Conservation (phyloP, 2,329 filamentous ascomycete genomes). For the Fusarium caatingaense region DNA sequence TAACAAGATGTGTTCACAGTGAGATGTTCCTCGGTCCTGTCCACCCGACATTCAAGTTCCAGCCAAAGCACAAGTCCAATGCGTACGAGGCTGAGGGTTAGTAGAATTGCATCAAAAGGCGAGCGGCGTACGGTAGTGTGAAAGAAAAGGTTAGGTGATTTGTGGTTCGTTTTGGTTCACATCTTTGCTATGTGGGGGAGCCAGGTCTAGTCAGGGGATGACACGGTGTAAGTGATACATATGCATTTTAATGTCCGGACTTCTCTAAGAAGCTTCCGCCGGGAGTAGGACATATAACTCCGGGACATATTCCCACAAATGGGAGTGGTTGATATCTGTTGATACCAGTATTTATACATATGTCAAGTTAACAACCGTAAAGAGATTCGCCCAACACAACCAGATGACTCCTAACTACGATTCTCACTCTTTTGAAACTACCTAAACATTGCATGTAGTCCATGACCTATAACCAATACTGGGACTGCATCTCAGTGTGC, state of each 20-base stretch:
- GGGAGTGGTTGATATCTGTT: not conserved
- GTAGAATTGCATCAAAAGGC: not conserved
- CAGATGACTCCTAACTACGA: not conserved
- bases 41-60: conserved; percentile 90
- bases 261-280: not conserved
- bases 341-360: not conserved
- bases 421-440: not conserved
- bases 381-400: not conserved
- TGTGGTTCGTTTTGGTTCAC: conserved; percentile 2
- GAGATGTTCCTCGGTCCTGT: conserved; percentile 98
- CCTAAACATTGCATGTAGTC: not conserved
- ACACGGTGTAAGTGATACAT: not conserved
- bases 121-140: not conserved
- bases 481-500: not conserved
- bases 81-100: conserved; percentile 83
- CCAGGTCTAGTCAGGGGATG: not conserved
- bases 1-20: conserved; percentile 59
- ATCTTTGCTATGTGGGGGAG: not conserved
- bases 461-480: not conserved
- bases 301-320: not conserved
- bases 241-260: not conserved
- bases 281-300: not conserved
- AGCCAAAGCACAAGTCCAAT: conserved; percentile 98
- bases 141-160: not conserved
- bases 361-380: not conserved